Base-by-base conservation (phyloP, 1,139 yeast genomes). In the Scheffersomyces quercinus region DNA sequence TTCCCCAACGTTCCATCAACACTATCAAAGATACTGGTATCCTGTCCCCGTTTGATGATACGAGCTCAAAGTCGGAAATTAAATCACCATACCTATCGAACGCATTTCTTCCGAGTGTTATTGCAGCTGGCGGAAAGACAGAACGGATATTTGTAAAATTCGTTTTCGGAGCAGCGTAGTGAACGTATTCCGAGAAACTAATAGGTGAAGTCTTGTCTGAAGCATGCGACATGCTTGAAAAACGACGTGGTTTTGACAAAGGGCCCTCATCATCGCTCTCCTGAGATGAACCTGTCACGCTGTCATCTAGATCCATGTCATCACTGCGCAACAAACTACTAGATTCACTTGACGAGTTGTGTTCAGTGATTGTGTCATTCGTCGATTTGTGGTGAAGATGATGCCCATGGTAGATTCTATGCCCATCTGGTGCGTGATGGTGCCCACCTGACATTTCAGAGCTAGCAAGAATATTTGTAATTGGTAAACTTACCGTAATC, bases 1-100 rank as follows among this genome's bases (percentile, higher is more conserved):
- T 62, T 0, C 93, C 93, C 95, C 95, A 86, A 56, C 93, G 70
- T 53, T 82, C 85, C 51, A 85, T 69, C 41, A 86, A 70, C 3
- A 85, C 67, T 49, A 71, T 72, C 40, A 81, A 51, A 0, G 90
- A 83, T 2, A 83, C 81, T 0, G 85, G 81, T 11, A 84, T 73
- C 29, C 83, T 65, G 41, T 81, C 84, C 3, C 91, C 91, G 54
- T 81, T 86, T 13, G 78, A 71, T 1, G 88, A 76, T 9, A 86
- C 75, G 40, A 86, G 67, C 56, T 85, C 91, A 59, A 86, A 82
- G 62, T 86, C 95, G 0, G 89, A 77, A 8, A 85, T 64, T 10
- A 82, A 68, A 36, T 75, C 77, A 0, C 87, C 86, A 60, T 75
- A 82, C 39, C 88, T 68, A 52, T 83, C 88, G 56, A 84, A 76